Evolutionary conservation across 164 flowering plant species (phyloP).

Genomic region (Tetrastigma voinierianum): DNA sequence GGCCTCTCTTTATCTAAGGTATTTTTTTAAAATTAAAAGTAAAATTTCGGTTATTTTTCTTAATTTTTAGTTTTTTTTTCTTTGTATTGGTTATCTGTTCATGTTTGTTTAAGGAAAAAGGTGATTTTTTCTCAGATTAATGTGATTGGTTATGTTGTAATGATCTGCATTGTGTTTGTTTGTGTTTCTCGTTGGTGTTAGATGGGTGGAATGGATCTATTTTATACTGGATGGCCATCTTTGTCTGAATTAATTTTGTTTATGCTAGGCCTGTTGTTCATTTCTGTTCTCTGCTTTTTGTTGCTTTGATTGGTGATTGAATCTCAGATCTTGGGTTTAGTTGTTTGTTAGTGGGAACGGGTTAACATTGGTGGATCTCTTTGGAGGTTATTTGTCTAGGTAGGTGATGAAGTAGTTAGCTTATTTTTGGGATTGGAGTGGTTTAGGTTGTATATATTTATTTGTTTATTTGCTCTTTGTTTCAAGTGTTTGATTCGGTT

Average conservation of each 20-base stretch:
- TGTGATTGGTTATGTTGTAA: neutral
- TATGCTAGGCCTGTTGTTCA: no score
- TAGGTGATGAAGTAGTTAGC: neutral
- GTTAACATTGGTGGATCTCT: neutral
- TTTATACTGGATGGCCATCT: neutral
- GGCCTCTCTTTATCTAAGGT: conserved; percentile 38
- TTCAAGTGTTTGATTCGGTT: neutral
- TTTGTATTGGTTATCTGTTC: neutral
- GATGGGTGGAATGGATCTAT: neutral
- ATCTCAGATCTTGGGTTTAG: neutral
- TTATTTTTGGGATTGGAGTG: neutral
- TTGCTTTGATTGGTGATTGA: no score
- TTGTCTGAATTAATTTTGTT: neutral
- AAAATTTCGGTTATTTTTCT: neutral
- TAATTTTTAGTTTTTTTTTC: neutral
- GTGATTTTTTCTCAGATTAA: no score
- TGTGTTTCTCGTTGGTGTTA: neutral
- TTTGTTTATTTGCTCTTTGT: no score
- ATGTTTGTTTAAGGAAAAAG: neutral
- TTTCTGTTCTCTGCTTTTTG: no score
- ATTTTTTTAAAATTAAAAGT: neutral
- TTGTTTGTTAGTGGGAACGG: neutral
- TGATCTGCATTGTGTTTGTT: neutral
- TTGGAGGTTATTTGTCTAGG: neutral
- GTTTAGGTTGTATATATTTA: neutral